Base-by-base conservation (phyloP, 2,329 filamentous ascomycete species). In the Penicillium sp. region DNA sequence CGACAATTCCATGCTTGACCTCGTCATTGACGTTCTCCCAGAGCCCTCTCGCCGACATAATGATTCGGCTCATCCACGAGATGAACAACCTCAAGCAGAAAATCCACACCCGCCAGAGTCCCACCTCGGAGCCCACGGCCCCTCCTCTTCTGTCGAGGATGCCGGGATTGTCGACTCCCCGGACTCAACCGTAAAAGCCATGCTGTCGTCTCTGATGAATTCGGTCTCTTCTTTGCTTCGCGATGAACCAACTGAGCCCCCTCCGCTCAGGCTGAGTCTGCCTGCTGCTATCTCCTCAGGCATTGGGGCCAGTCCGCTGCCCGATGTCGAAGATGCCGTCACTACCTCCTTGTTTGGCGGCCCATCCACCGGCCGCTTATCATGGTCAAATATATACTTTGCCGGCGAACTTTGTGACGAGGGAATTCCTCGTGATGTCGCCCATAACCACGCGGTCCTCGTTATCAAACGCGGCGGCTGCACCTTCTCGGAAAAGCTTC, bases 401-500 rank as follows among this genome's bases (percentile, higher is more conserved):
- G 87, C 87, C 8, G 87, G 80, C 51, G 77, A 88, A 14, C 94
- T 93, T 71, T 77, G 80, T 54, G 76, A 78, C n/a, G 75, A 78
- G 54, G 71, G 79, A 56, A 72, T 90, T 49, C 71, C 83, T 11
- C 63, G 77, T 2, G 70, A 77, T 7, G 71, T 85, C 3, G 79
- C 78, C 0, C 78, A 77, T 38, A 74, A 70, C 1, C 74, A 96
- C 73, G 87, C 96, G 47, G 79, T 97, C 56, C 85, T 99, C 55
- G 83, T 96, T 46, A 80, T 97, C 64, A 85, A 84, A 27, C 85
- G 94, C 6, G 93, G 94, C 36, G 85, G 84, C 1, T 99, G 94
- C 75, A 88, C 83, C 23, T 97, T 97, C 72, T 87, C 84, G 34
- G 76, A 87, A 27, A 99, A 99, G 71, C 76, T 97, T 0, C 80